phyloP scores from a whole-genome alignment of 805 yeast genomes.

The Blastobotrys attinorum region DNA sequence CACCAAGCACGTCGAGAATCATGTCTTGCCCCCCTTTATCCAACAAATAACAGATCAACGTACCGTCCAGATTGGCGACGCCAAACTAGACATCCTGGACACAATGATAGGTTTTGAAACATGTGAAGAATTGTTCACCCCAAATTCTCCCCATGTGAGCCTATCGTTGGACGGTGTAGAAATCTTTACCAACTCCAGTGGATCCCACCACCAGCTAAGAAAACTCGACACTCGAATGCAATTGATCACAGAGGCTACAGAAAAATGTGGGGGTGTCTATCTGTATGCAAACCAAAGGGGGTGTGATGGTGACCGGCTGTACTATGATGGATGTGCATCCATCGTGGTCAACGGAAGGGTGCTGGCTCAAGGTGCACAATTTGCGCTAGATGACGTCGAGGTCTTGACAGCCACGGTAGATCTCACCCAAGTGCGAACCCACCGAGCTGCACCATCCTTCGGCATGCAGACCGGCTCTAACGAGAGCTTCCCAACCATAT shows the following conservation, averaged over 20 bases:
- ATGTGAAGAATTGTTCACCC: conserved; percentile 95
- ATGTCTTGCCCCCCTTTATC: conserved; percentile 62
- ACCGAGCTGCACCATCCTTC: conserved; percentile 65
- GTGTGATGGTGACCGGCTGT: conserved; percentile 95
- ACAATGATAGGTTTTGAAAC: conserved; percentile 96
- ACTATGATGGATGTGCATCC: conserved; percentile 95
- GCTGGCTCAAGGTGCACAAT: conserved; percentile 90
- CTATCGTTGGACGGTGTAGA: conserved; percentile 97
- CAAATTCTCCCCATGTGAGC: conserved; percentile 87
- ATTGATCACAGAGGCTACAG: conserved; percentile 84
- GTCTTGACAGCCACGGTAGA: conserved; percentile 94
- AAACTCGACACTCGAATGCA: conserved; percentile 79
- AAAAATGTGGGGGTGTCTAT: conserved; percentile 94
- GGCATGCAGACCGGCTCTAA: conserved; percentile 55
- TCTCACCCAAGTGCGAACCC: conserved; percentile 80
- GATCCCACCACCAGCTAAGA: conserved; percentile 95
- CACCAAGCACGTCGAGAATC: conserved; percentile 65
- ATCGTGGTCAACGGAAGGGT: conserved; percentile 88
- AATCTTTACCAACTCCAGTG: conserved; percentile 89
- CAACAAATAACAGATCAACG: conserved; percentile 59
- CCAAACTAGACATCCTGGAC: conserved; percentile 73
- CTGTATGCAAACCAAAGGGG: conserved; percentile 93
- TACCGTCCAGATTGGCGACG: conserved; percentile 81
- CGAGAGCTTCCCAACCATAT: conserved; percentile 26
- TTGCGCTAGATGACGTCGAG: conserved; percentile 84